Evolutionary conservation across 2,329 filamentous ascomycete species (phyloP).

Genomic region (Periglandula ipomoeae): DNA sequence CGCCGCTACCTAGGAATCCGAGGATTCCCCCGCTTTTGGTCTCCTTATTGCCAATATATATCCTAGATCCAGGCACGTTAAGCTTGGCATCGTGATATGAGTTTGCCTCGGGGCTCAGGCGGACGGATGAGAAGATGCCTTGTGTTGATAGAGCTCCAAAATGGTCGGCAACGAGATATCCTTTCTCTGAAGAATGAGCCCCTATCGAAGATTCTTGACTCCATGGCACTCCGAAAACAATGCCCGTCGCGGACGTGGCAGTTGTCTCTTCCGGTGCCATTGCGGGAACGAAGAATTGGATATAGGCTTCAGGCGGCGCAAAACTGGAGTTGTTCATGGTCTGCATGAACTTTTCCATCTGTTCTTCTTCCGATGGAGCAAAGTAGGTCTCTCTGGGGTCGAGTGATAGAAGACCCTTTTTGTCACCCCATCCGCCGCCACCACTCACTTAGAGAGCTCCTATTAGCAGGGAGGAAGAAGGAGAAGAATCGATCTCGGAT

Average conservation of each 20-base stretch:
- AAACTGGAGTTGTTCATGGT: slow-evolving; percentile 40
- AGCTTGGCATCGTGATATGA: slow-evolving; percentile 19
- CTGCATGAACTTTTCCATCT: slow-evolving; percentile 44
- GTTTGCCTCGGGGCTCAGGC: slow-evolving; percentile 6
- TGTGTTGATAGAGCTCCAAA: slow-evolving; percentile 57
- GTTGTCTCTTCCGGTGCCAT: slow-evolving; percentile 18
- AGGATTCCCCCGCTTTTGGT: not conserved
- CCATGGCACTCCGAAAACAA: slow-evolving; percentile 26
- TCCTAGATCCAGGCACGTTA: slow-evolving; percentile 24
- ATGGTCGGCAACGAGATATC: slow-evolving; percentile 18
- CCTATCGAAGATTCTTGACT: slow-evolving; percentile 8
- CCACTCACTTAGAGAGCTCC: slow-evolving; percentile 57
- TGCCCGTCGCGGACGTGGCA: slow-evolving; percentile 8
- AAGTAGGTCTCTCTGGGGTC: slow-evolving; percentile 56
- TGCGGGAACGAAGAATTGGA: slow-evolving; percentile 54
- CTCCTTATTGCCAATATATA: slow-evolving; percentile 15
- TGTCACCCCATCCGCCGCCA: slow-evolving; percentile 76
- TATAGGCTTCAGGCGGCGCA: slow-evolving; percentile 51
- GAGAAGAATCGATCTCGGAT: not conserved
- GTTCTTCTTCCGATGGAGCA: slow-evolving; percentile 35
- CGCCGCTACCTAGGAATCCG: slow-evolving; percentile 5
- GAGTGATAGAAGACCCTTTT: slow-evolving; percentile 68
- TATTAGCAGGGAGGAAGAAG: slow-evolving; percentile 11
- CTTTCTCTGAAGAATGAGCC: not conserved
- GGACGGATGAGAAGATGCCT: slow-evolving; percentile 43